Conservation (phyloP, 305 asterid genomes). For the Fraxinus ornus region DNA sequence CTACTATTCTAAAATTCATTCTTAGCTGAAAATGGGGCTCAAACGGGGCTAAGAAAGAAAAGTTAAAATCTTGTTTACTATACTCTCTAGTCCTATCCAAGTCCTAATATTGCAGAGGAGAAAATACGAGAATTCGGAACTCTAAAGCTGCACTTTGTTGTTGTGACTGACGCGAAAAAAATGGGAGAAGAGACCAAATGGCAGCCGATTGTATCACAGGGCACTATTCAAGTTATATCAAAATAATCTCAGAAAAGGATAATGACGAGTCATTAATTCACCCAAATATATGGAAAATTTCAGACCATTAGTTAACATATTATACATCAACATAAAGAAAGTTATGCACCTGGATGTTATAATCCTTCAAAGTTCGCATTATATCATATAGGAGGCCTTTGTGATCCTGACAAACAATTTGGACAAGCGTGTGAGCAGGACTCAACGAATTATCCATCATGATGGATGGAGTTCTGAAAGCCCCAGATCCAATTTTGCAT, state of each 20-base stretch:
- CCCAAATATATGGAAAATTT: neutral
- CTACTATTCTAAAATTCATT: neutral
- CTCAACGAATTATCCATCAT: constrained; percentile 68
- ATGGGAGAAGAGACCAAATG: neutral
- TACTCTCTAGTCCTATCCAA: neutral
- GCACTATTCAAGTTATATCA: neutral
- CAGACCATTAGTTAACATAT: neutral
- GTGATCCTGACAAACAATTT: constrained; percentile 71
- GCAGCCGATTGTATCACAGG: neutral
- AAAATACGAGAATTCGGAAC: neutral
- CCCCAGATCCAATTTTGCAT: constrained; percentile 33
- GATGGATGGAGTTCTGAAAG: constrained; percentile 51
- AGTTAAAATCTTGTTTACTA: neutral
- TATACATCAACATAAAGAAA: neutral
- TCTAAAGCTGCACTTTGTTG: neutral
- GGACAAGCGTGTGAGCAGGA: constrained; percentile 84
- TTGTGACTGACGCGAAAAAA: neutral
- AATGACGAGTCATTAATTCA: neutral
- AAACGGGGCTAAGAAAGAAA: neutral
- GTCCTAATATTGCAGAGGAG: neutral
- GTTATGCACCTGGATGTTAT: constrained; percentile 57
- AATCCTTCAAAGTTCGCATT: constrained; percentile 89
- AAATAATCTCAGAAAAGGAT: neutral
- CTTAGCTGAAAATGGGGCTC: neutral
- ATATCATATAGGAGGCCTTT: constrained; percentile 81